Conservation (phyloP, 169 alveolate species). For the Cryptosporidium ryanae region DNA sequence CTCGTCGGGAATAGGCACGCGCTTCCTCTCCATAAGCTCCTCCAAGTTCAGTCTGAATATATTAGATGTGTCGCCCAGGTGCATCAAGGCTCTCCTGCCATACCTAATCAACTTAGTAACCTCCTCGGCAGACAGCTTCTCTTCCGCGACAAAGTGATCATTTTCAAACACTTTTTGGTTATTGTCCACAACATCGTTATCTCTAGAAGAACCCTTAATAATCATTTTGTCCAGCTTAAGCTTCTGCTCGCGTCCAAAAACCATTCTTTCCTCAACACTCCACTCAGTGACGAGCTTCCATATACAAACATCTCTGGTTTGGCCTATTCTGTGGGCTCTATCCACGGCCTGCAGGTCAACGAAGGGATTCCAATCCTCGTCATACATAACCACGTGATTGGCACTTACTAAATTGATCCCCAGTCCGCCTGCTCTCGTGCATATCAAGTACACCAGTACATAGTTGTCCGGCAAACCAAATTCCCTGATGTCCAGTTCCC, state of each 20-base stretch:
- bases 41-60: constrained; percentile 36
- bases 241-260: constrained; percentile 94
- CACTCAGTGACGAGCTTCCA: constrained; percentile 96
- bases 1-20: constrained; percentile 73
- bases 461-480: constrained; percentile 85
- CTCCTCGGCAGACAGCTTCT: constrained; percentile 70
- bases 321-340: constrained; percentile 99
- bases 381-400: constrained; percentile 98
- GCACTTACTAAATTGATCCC: constrained; percentile 97
- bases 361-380: constrained; percentile 99
- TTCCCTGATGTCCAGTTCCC: constrained; percentile 91
- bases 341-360: constrained; percentile 99
- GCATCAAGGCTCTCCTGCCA: constrained; percentile 65
- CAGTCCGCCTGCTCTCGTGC: constrained; percentile 94
- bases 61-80: constrained; percentile 59
- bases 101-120: constrained; percentile 60
- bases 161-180: constrained; percentile 70
- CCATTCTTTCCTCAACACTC: constrained; percentile 99
- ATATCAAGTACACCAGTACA: constrained; percentile 87
- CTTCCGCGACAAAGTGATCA: constrained; percentile 71
- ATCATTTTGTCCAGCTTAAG: constrained; percentile 87
- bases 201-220: constrained; percentile 79
- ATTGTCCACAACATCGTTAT: constrained; percentile 34
- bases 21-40: constrained; percentile 60
- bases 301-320: constrained; percentile 96